These are phyloP conservation scores for Coprinopsis strossmayeri DNA, from an alignment of 768 basidiomycete genomes.

Conservation along the genomic window DNA sequence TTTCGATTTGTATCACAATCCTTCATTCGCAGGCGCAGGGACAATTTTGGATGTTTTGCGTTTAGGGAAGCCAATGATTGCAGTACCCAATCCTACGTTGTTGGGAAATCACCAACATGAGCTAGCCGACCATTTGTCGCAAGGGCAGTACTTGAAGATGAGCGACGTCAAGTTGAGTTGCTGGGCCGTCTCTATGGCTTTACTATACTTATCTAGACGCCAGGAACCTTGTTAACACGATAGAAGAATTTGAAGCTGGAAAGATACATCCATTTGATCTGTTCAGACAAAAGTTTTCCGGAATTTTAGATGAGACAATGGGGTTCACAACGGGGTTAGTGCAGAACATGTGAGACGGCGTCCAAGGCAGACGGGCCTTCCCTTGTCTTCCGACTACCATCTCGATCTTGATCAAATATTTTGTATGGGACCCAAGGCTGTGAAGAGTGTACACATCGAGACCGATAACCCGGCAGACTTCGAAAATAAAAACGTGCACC, in stretches of 20 bases:
- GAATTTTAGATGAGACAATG: conserved; percentile 72
- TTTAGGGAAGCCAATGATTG: conserved; percentile 68
- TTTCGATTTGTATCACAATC: background rate
- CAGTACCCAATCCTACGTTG: conserved; percentile 83
- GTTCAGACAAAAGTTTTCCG: conserved; percentile 59
- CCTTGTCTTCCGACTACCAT: conserved; percentile 7
- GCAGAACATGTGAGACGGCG: conserved; percentile 2
- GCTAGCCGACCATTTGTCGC: conserved; percentile 63
- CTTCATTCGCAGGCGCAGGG: conserved; percentile 68
- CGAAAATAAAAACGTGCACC: conserved; percentile 74
- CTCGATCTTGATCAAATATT: conserved; percentile 2
- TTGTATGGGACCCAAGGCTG: conserved; percentile 25
- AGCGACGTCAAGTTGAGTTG: conserved; percentile 52
- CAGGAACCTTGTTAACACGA: conserved; percentile 38
- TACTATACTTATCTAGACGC: background rate
- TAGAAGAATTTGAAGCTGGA: conserved; percentile 40
- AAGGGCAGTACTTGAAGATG: conserved; percentile 49
- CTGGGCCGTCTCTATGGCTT: background rate
- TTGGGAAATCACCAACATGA: conserved; percentile 94
- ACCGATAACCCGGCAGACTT: conserved; percentile 46
- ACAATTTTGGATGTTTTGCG: conserved; percentile 88
- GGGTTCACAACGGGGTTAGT: conserved; percentile 40
- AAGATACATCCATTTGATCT: conserved; percentile 54
- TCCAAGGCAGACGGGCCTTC: background rate
- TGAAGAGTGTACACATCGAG: conserved; percentile 35